Percentiles rank a stretch among this genome's conserved stretches.
Evolutionary conservation across 1,284 basidiomycete genomes (phyloP).

Genomic region (Melampsora larici-populina): DNA sequence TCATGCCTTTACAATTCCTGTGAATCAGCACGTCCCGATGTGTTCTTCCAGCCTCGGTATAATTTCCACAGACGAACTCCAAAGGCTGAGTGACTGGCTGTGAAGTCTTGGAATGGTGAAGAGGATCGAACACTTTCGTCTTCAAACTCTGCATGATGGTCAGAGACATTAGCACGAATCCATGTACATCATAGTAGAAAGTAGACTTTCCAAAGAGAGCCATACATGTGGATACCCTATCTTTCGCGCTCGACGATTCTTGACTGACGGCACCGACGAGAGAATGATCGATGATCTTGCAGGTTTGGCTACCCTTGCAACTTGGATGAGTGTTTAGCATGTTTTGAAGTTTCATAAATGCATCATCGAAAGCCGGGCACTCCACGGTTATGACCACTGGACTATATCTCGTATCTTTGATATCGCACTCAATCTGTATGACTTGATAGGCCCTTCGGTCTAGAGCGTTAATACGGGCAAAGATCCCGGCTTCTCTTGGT

Average conservation of each 20-base stretch:
- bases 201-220: not conserved
- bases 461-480: conserved; percentile 51
- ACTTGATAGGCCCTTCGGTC: conserved; percentile 53
- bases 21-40: no score
- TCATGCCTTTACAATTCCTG: no score
- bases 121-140: not conserved
- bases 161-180: not conserved
- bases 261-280: conserved; percentile 11
- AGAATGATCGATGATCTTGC: conserved; percentile 13
- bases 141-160: not conserved
- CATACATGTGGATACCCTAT: not conserved
- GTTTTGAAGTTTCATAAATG: not conserved
- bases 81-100: not conserved
- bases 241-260: not conserved
- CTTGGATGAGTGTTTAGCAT: not conserved
- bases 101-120: not conserved
- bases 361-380: not conserved
- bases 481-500: conserved; percentile 53
- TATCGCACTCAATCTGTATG: conserved; percentile 45
- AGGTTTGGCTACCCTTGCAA: conserved; percentile 5
- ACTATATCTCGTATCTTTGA: not conserved
- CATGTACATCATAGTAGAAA: not conserved
- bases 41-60: not conserved
- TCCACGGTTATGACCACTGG: conserved; percentile 27
- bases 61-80: not conserved